Base-by-base conservation (phyloP, 805 yeast genomes). In the Saturnispora dispora region DNA sequence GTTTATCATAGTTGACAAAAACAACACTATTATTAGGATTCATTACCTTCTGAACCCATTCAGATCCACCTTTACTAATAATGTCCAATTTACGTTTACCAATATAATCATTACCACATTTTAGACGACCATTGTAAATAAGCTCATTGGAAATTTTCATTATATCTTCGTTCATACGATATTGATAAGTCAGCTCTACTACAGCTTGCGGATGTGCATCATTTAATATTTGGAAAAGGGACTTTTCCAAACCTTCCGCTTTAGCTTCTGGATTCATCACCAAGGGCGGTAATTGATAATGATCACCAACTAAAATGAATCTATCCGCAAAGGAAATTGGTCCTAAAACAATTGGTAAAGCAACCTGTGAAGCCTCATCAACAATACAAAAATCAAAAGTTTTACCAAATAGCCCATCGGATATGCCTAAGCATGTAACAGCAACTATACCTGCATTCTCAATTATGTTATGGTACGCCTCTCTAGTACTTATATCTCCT, bases 311-410 rank as follows among this genome's bases (percentile, higher is more conserved):
- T 54, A 93, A 73, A 1, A 93, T 76, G 63, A 91, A 93, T 64
- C 78, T 85, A 44, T 84, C 83, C 33, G 89, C 83, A 56, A 77
- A 78, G 32, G 89, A 67, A 45, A 93, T 65, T 0, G 99, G 98
- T 0, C 98, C 99, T 28, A 93, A 65, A 58, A 95, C 85, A 5
- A 87, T 75, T 0, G 99, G 99, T 74, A 91, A 74, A 0, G 97
- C 84, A 0, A 91, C 86, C 62, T 93, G 99, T 1, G 97, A 89
- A 0, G 98, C 98, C 65, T 93, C 99, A 65, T 93, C 99, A 43
- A 93, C 77, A 41, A 93, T 89, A 62, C 97, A 95, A 62, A 86
- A 91, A 61, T 93, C 99, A 66, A 93, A 93, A 15, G 70, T 73
- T 33, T 60, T 71, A 20, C 64, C 71, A 59, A 89, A 83, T 2